These are phyloP conservation scores for Hsuehochloa calcarea DNA, from an alignment of 176 grass and related monocot genomes.

Conservation along the genomic window DNA sequence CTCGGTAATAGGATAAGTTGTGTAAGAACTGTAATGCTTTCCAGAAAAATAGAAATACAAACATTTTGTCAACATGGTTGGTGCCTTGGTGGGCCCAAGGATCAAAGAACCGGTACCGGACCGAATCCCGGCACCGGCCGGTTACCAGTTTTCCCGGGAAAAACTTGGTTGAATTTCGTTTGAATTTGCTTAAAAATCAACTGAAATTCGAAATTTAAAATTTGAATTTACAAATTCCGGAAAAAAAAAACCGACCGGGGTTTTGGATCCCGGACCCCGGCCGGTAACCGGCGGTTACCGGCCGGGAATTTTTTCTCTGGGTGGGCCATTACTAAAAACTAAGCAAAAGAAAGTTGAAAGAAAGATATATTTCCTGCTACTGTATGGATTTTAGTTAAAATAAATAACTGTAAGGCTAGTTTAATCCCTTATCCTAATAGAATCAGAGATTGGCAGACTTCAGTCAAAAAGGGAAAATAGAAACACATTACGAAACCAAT, in stretches of 20 bases:
- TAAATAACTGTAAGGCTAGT: neutral
- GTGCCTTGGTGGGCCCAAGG: no score
- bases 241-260: no score
- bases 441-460: neutral
- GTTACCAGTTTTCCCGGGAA: no score
- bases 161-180: no score
- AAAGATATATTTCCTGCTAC: neutral
- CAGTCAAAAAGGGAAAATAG: neutral
- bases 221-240: no score
- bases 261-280: no score
- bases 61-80: neutral
- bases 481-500: neutral
- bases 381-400: neutral
- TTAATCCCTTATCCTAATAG: neutral
- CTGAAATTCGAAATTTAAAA: no score
- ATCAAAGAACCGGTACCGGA: no score
- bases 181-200: no score
- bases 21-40: neutral
- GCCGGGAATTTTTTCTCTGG: no score
- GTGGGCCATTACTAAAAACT: neutral
- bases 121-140: no score
- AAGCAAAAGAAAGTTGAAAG: neutral
- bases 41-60: neutral
- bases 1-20: neutral
- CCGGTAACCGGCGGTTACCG: no score